phyloP scores from a whole-genome alignment of 352 stramenopile species.

The Phytophthora kernoviae region DNA sequence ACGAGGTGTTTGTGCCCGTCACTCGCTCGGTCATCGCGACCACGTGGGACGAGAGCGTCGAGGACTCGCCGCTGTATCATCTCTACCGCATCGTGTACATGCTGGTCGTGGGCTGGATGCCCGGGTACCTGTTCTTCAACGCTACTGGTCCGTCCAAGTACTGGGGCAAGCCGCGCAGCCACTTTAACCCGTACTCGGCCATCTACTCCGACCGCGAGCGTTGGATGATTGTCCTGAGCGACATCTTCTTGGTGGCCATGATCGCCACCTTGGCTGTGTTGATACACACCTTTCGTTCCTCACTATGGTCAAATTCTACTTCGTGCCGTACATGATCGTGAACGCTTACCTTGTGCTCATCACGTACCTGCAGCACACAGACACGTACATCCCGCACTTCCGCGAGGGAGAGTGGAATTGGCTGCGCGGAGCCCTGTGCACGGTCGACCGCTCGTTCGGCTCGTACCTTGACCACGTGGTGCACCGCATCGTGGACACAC shows the following conservation, averaged over 20 bases:
- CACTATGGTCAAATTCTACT: slow-evolving; percentile 94
- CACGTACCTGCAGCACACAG: slow-evolving; percentile 98
- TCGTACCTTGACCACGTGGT: slow-evolving; percentile 96
- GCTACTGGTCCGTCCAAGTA: slow-evolving; percentile 93
- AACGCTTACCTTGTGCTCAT: slow-evolving; percentile 98
- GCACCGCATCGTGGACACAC: slow-evolving; percentile 98
- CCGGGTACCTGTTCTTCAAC: slow-evolving; percentile 97
- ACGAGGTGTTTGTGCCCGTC: slow-evolving; percentile 97
- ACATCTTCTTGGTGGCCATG: slow-evolving; percentile 85
- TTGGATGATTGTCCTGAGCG: slow-evolving; percentile 93
- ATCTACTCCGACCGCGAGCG: slow-evolving; percentile 95
- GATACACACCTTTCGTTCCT: slow-evolving; percentile 67
- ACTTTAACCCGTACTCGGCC: slow-evolving; percentile 95
- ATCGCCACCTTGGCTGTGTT: slow-evolving; percentile 63
- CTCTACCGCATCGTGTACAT: slow-evolving; percentile 95
- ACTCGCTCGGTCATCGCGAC: slow-evolving; percentile 67
- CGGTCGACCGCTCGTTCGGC: slow-evolving; percentile 97
- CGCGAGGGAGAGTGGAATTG: slow-evolving; percentile 94
- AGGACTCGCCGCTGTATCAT: slow-evolving; percentile 95
- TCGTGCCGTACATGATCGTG: slow-evolving; percentile 95
- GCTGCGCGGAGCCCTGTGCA: slow-evolving; percentile 96
- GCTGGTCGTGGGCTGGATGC: slow-evolving; percentile 96
- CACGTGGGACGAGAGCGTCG: slow-evolving; percentile 79
- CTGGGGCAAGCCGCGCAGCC: slow-evolving; percentile 83
- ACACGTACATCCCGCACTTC: slow-evolving; percentile 98